A percentile compares a stretch with the other conserved stretches of the same genome.
phyloP scores from a whole-genome alignment of 2,329 filamentous ascomycete genomes.

The Sphaerulina vaccinii region DNA sequence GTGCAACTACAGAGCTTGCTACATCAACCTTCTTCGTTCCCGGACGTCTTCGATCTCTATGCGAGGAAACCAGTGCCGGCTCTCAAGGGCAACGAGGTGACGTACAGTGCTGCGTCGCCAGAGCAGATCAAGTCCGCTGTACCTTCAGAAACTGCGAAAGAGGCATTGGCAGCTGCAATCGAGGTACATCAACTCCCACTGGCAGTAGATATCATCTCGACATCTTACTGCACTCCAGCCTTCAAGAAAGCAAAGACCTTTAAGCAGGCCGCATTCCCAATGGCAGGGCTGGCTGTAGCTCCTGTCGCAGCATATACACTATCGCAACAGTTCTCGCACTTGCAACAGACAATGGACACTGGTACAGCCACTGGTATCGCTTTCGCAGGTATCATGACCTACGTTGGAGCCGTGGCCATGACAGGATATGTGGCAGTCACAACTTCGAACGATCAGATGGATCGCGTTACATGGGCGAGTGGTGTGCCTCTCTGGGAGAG shows the following conservation, averaged over 20 bases:
- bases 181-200: constrained; percentile 73
- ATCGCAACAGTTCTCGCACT: constrained; percentile 63
- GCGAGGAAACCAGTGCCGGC: constrained; percentile 76
- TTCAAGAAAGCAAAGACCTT: constrained; percentile 68
- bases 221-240: constrained; percentile 64
- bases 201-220: constrained; percentile 72
- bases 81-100: constrained; percentile 51
- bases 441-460: constrained; percentile 93
- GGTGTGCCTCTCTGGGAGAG: constrained; percentile 77
- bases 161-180: constrained; percentile 77
- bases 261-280: constrained; percentile 61
- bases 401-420: constrained; percentile 75
- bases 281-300: constrained; percentile 54
- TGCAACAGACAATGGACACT: constrained; percentile 76
- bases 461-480: constrained; percentile 82
- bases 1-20: constrained; percentile 73
- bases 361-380: constrained; percentile 72
- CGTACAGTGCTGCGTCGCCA: constrained; percentile 64
- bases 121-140: constrained; percentile 64
- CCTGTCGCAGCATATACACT: constrained; percentile 69
- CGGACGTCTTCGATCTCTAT: constrained; percentile 77
- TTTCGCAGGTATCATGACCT: constrained; percentile 78
- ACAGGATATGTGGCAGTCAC: constrained; percentile 81
- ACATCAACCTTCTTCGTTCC: constrained; percentile 71
- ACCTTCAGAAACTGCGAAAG: constrained; percentile 65